phyloP scores from a whole-genome alignment of 371 early-diverging fungal genomes.

The Syncephalastrum monosporum region DNA sequence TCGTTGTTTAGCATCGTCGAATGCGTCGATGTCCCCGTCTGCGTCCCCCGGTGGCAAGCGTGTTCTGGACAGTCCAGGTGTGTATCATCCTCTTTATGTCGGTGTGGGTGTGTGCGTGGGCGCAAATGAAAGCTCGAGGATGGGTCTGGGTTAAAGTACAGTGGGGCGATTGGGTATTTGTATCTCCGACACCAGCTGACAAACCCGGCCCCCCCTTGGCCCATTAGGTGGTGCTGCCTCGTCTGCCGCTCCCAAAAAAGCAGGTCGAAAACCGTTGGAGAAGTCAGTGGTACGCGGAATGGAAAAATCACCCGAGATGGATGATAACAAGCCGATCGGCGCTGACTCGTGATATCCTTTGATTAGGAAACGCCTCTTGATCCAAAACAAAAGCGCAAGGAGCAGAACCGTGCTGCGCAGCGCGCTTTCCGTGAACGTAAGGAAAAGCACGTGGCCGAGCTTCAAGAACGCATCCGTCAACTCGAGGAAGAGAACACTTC shows the following conservation, averaged over 20 bases:
- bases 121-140: slow-evolving; percentile 1
- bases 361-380: slow-evolving; percentile 15
- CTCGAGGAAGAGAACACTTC: slow-evolving; percentile 42
- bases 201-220: no score
- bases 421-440: slow-evolving; percentile 77
- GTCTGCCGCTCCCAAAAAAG: slow-evolving; percentile 27
- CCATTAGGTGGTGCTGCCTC: slow-evolving; percentile 1
- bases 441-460: slow-evolving; percentile 62
- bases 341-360: slow-evolving; percentile 5
- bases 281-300: slow-evolving; percentile 13
- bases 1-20: no score
- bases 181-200: no score
- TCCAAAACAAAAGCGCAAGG: slow-evolving; percentile 66
- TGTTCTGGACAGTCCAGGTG: slow-evolving; percentile 7
- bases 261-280: slow-evolving; percentile 40
- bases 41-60: slow-evolving; percentile 1
- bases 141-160: neutral
- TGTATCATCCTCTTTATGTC: neutral
- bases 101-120: neutral
- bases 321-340: neutral
- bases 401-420: slow-evolving; percentile 79
- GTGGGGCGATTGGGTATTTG: slow-evolving; percentile 1
- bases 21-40: no score
- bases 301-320: neutral
- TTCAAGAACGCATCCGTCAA: slow-evolving; percentile 66